Percentiles rank a stretch among this genome's conserved stretches.
Conservation (phyloP, 257 asterid species). For the Agastache rugosa region DNA sequence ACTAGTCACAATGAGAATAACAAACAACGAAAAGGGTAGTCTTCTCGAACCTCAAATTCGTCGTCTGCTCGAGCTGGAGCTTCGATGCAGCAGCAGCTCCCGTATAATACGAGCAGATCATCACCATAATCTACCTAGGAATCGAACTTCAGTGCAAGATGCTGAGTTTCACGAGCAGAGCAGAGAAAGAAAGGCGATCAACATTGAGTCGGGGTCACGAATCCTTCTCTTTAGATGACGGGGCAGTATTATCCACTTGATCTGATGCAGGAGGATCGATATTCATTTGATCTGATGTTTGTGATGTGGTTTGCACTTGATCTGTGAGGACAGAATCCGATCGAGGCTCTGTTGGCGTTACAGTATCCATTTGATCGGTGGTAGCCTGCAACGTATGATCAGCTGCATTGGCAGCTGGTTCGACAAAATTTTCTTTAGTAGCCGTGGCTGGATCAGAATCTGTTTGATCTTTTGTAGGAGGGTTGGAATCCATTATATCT, state of each 20-base stretch:
- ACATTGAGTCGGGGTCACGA: conserved; percentile 39
- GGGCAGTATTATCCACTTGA: conserved; percentile 26
- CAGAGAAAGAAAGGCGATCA: background rate
- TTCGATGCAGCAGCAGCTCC: conserved; percentile 15
- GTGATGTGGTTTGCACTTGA: conserved; percentile 31
- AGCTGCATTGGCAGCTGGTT: conserved; percentile 37
- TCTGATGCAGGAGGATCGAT: conserved; percentile 46
- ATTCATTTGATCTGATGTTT: conserved; percentile 47
- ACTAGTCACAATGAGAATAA: conserved; percentile 13
- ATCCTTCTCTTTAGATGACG: conserved; percentile 36
- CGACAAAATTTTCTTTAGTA: conserved; percentile 33
- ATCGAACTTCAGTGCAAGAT: background rate
- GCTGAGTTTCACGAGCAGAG: background rate
- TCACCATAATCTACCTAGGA: conserved; percentile 3
- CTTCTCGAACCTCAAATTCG: conserved; percentile 20
- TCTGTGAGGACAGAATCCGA: conserved; percentile 37
- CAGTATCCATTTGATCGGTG: conserved; percentile 42
- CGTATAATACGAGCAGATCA: conserved; percentile 16
- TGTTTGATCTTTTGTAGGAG: conserved; percentile 36
- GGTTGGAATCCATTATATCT: conserved; percentile 47
- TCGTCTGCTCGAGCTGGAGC: conserved; percentile 15
- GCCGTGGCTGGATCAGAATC: conserved; percentile 33
- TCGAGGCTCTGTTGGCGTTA: conserved; percentile 31
- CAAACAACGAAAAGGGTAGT: background rate
- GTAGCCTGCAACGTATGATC: conserved; percentile 39